Conservation (phyloP, 805 yeast species). For the Scheffersomyces amazonensis region DNA sequence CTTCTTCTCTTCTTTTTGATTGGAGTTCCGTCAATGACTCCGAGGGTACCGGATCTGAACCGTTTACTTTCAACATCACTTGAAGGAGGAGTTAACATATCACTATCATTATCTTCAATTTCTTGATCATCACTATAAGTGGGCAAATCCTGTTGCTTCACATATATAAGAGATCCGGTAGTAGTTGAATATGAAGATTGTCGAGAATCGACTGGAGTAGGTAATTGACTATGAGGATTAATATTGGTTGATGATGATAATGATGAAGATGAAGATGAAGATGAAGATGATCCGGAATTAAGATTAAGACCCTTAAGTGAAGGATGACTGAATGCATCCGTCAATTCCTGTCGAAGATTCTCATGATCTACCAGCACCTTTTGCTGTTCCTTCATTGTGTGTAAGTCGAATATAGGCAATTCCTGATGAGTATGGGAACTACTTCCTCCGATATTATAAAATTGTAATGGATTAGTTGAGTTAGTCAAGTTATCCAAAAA, state of each 20-base stretch:
- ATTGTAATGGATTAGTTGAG: constrained; percentile 27
- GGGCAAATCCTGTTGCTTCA: constrained; percentile 3
- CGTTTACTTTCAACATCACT: constrained; percentile 9
- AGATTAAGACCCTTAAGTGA: not conserved
- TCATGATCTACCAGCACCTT: constrained; percentile 8
- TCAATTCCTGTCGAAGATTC: constrained; percentile 22
- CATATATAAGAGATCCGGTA: not conserved
- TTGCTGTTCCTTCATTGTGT: constrained; percentile 20
- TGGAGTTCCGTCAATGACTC: constrained; percentile 2
- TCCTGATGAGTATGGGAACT: not conserved
- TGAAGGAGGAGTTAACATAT: constrained; percentile 5
- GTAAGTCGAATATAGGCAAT: constrained; percentile 21
- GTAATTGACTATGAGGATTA: constrained; percentile 17
- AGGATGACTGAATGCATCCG: constrained; percentile 32
- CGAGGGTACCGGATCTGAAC: constrained; percentile 10
- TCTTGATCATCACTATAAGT: constrained; percentile 2
- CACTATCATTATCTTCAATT: not conserved
- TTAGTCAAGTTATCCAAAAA: constrained; percentile 39
- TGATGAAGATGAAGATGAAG: not conserved
- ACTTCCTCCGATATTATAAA: constrained; percentile 17
- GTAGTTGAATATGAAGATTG: constrained; percentile 13
- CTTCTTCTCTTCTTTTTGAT: constrained; percentile 24
- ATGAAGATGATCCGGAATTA: not conserved
- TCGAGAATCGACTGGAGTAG: constrained; percentile 33
- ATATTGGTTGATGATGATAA: not conserved